phyloP scores from a whole-genome alignment of 805 yeast species.

The Starmerella khaoyaiensis region DNA sequence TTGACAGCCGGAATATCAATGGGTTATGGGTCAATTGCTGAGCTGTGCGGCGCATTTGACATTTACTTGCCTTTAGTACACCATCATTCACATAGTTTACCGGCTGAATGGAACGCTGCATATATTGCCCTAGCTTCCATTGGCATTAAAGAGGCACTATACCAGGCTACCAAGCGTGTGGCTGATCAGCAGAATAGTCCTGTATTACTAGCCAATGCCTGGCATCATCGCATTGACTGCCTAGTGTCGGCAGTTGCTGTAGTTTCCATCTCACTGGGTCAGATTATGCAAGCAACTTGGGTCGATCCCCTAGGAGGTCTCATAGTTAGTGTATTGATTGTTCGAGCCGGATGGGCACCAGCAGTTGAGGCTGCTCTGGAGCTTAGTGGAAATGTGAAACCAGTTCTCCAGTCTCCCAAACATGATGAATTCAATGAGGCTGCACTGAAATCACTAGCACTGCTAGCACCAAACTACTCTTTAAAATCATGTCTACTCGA shows the following conservation, averaged over 20 bases:
- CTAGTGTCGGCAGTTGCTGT: slow-evolving; percentile 84
- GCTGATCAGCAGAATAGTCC: slow-evolving; percentile 71
- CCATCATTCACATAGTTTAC: slow-evolving; percentile 28
- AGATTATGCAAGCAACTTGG: slow-evolving; percentile 64
- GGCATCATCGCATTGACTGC: slow-evolving; percentile 97
- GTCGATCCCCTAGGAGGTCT: slow-evolving; percentile 88
- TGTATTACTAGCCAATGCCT: slow-evolving; percentile 89
- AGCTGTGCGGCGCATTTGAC: slow-evolving; percentile 19
- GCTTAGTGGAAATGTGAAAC: slow-evolving; percentile 46
- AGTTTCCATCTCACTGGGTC: slow-evolving; percentile 74
- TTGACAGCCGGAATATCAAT: slow-evolving; percentile 81
- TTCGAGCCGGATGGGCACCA: slow-evolving; percentile 74
- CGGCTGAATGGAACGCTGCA: slow-evolving; percentile 78
- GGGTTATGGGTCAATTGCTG: slow-evolving; percentile 69
- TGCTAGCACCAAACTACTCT: slow-evolving; percentile 13
- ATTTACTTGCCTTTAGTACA: slow-evolving; percentile 27
- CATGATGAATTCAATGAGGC: slow-evolving; percentile 10
- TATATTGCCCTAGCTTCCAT: slow-evolving; percentile 91
- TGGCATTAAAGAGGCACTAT: slow-evolving; percentile 76
- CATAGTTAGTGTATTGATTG: slow-evolving; percentile 65
- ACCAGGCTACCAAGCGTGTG: slow-evolving; percentile 64
- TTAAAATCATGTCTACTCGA: slow-evolving; percentile 16
- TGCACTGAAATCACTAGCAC: slow-evolving; percentile 8
- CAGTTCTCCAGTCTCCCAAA: slow-evolving; percentile 15
- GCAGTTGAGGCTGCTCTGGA: slow-evolving; percentile 59